Evolutionary conservation across 257 asterid genomes (phyloP), one percentile per base, ranked within the genome.

Genomic region (Forsythia suspensa): DNA sequence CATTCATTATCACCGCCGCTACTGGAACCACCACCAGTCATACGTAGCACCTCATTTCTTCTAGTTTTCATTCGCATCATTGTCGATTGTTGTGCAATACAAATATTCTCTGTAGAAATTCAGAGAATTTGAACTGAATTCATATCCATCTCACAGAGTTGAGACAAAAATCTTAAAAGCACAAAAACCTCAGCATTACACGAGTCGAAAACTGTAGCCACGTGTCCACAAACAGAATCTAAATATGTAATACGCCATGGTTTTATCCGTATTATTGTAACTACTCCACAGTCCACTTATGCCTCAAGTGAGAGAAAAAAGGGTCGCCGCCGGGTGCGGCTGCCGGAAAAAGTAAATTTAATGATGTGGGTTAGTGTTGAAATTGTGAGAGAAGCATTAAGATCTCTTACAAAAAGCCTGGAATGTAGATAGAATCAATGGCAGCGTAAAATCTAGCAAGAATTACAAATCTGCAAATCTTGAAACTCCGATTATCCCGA

Each of bases 31-130:
- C 76, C 76, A 16, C 84, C 88, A 41, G 82, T 82, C 81, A 10
- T 74, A 75, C 76, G 85, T 82, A 82, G 85, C 66, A 79, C 51
- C 8, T 72, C 55, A 2, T 87, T 81, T 63, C 68, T 86, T 72
- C 73, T 80, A 34, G 85, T 90, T 76, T 86, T 93, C 97, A 86
- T 88, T 69, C 87, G 86, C 97, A 91, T 90, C 98, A 95, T 95
- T 70, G 69, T 80, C 59, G 8, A 29, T 63, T 21, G 3, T 24
- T 9, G 70, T 24, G 70, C 70, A 63, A 21, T 24, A 63, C 70
- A 63, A n/a, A 63, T 16, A 21, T 34, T 21, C 38, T 24, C 38
- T 15, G 85, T 57, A 73, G 83, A 82, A 79, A 79, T 74, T 74
- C 75, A 82, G 77, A 73, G 18, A 66, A 44, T 70, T 79, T 51